These are phyloP conservation scores for Teunomyces barrocoloradensis DNA, from an alignment of 805 yeast species.

Conservation along the genomic window DNA sequence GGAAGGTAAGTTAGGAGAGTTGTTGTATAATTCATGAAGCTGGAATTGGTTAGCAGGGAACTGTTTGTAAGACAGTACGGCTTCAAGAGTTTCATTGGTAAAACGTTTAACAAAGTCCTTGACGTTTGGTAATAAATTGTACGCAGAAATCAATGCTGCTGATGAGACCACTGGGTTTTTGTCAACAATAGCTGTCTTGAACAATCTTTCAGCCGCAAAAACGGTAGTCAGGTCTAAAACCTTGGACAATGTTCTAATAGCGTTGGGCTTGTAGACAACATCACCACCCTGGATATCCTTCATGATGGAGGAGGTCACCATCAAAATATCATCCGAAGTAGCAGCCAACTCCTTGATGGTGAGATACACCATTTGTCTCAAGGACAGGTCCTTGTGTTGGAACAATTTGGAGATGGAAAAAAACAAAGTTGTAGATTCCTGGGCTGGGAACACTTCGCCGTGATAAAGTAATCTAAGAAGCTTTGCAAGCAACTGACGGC, in stretches of 20 bases:
- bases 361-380: conserved; percentile 90
- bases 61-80: conserved; percentile 63
- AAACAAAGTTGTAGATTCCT: conserved; percentile 88
- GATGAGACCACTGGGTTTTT: conserved; percentile 82
- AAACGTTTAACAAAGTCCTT: conserved; percentile 91
- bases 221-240: conserved; percentile 90
- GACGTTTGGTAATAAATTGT: conserved; percentile 85
- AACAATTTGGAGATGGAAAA: conserved; percentile 92
- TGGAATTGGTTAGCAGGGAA: conserved; percentile 50
- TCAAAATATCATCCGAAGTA: conserved; percentile 85
- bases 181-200: conserved; percentile 91
- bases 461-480: conserved; percentile 76
- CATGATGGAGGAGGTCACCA: conserved; percentile 98
- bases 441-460: conserved; percentile 84
- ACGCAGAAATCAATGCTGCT: conserved; percentile 91
- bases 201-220: conserved; percentile 86
- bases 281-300: conserved; percentile 94
- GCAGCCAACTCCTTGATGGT: conserved; percentile 89
- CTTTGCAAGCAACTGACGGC: conserved; percentile 79
- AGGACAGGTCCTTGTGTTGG: conserved; percentile 82
- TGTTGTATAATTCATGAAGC: conserved; percentile 55
- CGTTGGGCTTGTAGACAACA: conserved; percentile 84
- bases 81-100: conserved; percentile 91
- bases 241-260: conserved; percentile 85
- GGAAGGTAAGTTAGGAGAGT: conserved; percentile 51